Base-by-base conservation (phyloP, 2,329 filamentous ascomycete species). In the Epichloe sibirici region DNA sequence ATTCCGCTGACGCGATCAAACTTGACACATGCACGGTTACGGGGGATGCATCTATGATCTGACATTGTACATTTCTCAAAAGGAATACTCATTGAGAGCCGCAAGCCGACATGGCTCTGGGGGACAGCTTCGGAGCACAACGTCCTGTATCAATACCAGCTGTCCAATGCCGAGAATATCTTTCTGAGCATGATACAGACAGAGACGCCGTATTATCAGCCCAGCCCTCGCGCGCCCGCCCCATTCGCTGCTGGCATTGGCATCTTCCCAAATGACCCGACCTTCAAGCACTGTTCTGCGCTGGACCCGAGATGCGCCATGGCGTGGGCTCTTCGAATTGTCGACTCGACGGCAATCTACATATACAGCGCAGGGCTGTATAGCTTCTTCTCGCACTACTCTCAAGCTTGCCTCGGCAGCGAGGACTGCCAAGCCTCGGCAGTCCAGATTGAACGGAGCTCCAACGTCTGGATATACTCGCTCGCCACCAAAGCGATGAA, bases 151-250 rank as follows among this genome's bases (percentile, higher is more conserved):
- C 73, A 80, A 59, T 79, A 79, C 65, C 45, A 57, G 13, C 50
- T 76, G 61, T 63, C 64, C 42, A 66, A 67, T 28, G 74, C 76
- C 0, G 65, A 69, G 53, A 72, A 76, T 59, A 61, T 78, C 57
- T 77, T 72, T 58, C 78, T 83, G 70, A 77, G 74, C 21, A 66
- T 82, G 46, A 81, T 87, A 53, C 84, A 88, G 63, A 80, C 79
- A 1, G 85, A 88, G 63, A 84, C 82, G 2, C 59, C 61, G 0
- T 65, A 65, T 53, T 65, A 57, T 55, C 62, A 63, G 56, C 57
- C 61, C 6, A 55, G 47, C 2, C 61, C 61, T 2, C 47, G 42
- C 11, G 50, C 61, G 1, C 61, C 59, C 6, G 51, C 45, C 1
- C 62, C 61, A 2, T 65, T 60, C 31, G 44, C 39, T 17, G 17